Base-by-base conservation (phyloP, 1,284 basidiomycete species). In the Puccinia hordei region DNA sequence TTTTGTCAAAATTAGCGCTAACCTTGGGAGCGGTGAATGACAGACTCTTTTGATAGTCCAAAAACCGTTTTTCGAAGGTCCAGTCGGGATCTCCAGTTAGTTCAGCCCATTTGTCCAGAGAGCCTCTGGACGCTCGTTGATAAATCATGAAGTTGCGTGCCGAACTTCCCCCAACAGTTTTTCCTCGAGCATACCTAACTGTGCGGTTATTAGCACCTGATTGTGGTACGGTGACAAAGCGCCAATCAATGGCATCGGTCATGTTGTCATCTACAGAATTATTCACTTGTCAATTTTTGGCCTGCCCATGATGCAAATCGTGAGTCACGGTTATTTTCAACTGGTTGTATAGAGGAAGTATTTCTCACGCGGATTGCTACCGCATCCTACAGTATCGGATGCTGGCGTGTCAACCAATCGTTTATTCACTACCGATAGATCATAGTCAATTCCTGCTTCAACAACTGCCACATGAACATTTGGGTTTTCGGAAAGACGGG, bases 71-170 rank as follows among this genome's bases (percentile, higher is more conserved):
- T 68, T 84, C 81, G 83, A 84, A 85, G 82, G 84, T 85, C 84
- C 84, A 85, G 1, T 84, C 83, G 33, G 81, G 79, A 82, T 83
- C 83, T 51, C 84, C 84, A 61, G 73, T 74, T 44, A 85, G 82
- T 81, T 84, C 82, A 81, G 84, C 84, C 84, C 84, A 84, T 38
- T 83, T 82, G 79, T 85, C 82, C 72, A 84, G 82, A 81, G 84
- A 84, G 59, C 82, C 81, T 53, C 82, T 80, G 12, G 83, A 81
- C 9, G 82, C 83, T 33, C 84, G 81, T 73, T 85, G 84, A 83
- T 83, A 84, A 41, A 85, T 83, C 82, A 83, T 82, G 81, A 85
- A 85, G 83, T 85, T 85, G 71, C 84, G 82, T 9, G 83, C 82
- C 15, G 82, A 83, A 9, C 82, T 83, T 24, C 84, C 84, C 66